Conservation (phyloP, 225 moss, liverwort and hornwort genomes). For the Pseudoscleropodium purum region DNA sequence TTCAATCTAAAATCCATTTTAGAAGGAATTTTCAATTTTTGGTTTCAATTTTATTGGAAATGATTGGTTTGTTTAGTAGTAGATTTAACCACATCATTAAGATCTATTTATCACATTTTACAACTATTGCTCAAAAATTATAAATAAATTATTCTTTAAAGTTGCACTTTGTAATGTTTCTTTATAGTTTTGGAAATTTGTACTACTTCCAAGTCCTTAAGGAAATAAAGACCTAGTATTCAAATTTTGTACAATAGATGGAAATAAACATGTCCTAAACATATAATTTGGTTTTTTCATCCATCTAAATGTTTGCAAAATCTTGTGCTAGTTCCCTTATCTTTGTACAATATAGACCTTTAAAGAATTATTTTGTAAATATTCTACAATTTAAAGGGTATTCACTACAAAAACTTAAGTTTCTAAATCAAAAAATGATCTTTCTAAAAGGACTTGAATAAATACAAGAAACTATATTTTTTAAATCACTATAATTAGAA, state of each 20-base stretch:
- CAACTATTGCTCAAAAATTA: not conserved
- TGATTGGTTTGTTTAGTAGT: not conserved
- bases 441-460: not conserved
- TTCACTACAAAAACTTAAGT: not conserved
- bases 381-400: not conserved
- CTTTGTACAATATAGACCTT: rapidly evolving
- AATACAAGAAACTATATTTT: too few relatives aligned
- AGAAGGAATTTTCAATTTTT: not conserved
- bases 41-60: not conserved
- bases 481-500: not conserved
- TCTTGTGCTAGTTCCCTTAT: not conserved
- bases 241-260: rapidly evolving
- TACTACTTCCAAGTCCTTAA: rapidly evolving
- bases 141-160: not conserved
- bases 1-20: not conserved
- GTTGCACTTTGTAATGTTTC: not conserved
- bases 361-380: rapidly evolving
- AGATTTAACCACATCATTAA: not conserved
- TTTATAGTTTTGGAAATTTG: not conserved
- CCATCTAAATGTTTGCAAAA: too few relatives aligned
- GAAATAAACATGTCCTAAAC: rapidly evolving
- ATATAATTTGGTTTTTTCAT: not conserved
- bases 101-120: not conserved
- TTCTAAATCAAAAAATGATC: not conserved
- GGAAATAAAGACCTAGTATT: not conserved